Conservation (phyloP, 257 asterid species). For the Plectranthus barbatus region DNA sequence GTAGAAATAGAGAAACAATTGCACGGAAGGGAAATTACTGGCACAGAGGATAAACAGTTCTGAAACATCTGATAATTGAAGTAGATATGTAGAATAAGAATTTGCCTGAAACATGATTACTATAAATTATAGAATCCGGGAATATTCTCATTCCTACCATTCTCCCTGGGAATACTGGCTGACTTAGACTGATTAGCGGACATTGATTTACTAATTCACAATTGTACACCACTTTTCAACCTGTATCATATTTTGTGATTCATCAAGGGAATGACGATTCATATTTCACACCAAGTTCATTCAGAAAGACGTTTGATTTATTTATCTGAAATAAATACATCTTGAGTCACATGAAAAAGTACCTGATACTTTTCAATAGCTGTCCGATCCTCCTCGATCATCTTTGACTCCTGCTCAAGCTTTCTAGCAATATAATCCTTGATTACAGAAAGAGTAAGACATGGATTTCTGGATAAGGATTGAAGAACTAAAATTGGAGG, state of each 20-base stretch:
- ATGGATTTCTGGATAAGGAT: constrained; percentile 77
- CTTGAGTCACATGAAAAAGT: constrained; percentile 9
- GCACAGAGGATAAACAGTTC: no score
- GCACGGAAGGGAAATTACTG: neutral
- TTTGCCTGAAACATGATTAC: neutral
- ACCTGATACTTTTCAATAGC: constrained; percentile 94
- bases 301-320: neutral
- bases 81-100: no score
- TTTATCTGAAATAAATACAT: neutral
- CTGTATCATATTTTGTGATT: neutral
- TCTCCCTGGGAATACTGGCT: neutral
- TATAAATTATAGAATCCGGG: neutral
- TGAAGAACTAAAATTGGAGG: constrained; percentile 95
- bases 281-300: neutral
- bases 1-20: neutral
- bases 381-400: constrained; percentile 80
- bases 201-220: neutral
- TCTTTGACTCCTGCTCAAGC: constrained; percentile 84
- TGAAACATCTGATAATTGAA: no score
- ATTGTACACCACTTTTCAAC: neutral
- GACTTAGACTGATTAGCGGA: neutral
- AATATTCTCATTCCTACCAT: neutral
- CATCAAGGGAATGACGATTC: neutral
- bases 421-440: constrained; percentile 89
- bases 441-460: constrained; percentile 84